Conservation (phyloP, 805 yeast genomes). For the Saccharomycopsis oosterbeekiorum region DNA sequence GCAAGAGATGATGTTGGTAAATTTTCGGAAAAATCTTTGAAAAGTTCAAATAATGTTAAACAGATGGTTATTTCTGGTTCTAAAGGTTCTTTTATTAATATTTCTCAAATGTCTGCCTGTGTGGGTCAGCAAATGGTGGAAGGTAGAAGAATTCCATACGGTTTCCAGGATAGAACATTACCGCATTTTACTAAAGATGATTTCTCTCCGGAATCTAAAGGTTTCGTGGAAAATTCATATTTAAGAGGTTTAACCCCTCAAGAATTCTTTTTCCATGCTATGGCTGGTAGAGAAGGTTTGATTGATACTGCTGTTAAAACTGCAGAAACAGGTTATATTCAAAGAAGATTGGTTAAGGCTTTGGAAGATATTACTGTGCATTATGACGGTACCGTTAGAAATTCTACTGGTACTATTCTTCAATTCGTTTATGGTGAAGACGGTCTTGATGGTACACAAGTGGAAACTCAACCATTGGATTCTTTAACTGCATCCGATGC, state of each 20-base stretch:
- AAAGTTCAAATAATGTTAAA: constrained; percentile 89
- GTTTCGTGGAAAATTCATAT: constrained; percentile 95
- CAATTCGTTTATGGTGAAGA: constrained; percentile 98
- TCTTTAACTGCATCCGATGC: constrained; percentile 89
- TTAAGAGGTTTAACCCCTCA: constrained; percentile 97
- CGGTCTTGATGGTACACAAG: constrained; percentile 97
- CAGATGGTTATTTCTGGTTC: constrained; percentile 99
- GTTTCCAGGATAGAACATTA: constrained; percentile 89
- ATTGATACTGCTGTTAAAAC: constrained; percentile 99
- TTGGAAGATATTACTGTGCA: constrained; percentile 96
- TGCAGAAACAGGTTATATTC: constrained; percentile 97
- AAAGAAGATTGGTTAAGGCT: constrained; percentile 95
- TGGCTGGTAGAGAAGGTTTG: constrained; percentile 99
- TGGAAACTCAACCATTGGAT: constrained; percentile 91
- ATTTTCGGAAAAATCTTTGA: constrained; percentile 92
- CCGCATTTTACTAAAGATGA: constrained; percentile 99
- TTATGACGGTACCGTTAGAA: constrained; percentile 96
- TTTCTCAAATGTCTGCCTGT: constrained; percentile 99
- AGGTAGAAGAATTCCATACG: constrained; percentile 98
- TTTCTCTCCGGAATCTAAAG: constrained; percentile 96
- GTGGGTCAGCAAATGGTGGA: constrained; percentile 99
- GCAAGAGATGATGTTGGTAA: constrained; percentile 99
- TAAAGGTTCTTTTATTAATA: constrained; percentile 96
- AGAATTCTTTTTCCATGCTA: constrained; percentile 97
- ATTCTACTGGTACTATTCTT: constrained; percentile 91